Base-by-base conservation (phyloP, 192 early-diverging fungal genomes). In the Backusella luteola region DNA sequence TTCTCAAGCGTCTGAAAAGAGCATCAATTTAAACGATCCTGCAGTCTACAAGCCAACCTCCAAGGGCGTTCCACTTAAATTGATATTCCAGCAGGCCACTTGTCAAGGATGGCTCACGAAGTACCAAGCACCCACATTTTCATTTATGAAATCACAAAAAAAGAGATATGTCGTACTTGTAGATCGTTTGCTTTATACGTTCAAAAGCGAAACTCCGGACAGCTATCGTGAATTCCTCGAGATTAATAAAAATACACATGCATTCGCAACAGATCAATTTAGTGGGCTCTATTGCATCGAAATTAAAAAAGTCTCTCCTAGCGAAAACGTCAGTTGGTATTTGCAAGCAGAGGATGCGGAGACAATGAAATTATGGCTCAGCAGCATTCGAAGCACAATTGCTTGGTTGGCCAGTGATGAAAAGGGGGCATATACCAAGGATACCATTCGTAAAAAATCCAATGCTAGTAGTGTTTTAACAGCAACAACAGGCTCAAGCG, bases 221-320 rank as follows among this genome's bases (percentile, higher is more conserved):
- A 21, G 29, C 23, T 79, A 70, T 38, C 73, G 73, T 5, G 74
- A 79, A 41, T 79, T 79, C 34, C 38, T 79, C 17, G 73, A 75
- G 29, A 23, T 79, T 15, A 70, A 35, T 36, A 66, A 67, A 36
- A 35, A 68, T 14, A 79, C 78, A 0, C 67, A 75, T 34, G 73
- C 59, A 19, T 79, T 79, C 34, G 78, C 75, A 14, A 79, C 78
- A 19, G 74, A 79, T 72, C 68, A 46, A 6, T 68, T 79, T 53
- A n/a, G 34, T 23, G 74, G 74, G 15, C 68, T 74, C 8, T 71
- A 79, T 44, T 79, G 78, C 7, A 39, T 79, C 9, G 78, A 79
- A 67, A 66, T 79, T 52, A 73, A 69, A 68, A 79, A 79, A 66
- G 21, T 29, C 7, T 63, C 52, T 6, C 26, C 67, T 19, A 19